A percentile compares a stretch with the other conserved stretches of the same genome.
These are phyloP conservation scores for Taxawa tesnikishii DNA, from an alignment of 2,329 filamentous ascomycete species.

Conservation along the genomic window DNA sequence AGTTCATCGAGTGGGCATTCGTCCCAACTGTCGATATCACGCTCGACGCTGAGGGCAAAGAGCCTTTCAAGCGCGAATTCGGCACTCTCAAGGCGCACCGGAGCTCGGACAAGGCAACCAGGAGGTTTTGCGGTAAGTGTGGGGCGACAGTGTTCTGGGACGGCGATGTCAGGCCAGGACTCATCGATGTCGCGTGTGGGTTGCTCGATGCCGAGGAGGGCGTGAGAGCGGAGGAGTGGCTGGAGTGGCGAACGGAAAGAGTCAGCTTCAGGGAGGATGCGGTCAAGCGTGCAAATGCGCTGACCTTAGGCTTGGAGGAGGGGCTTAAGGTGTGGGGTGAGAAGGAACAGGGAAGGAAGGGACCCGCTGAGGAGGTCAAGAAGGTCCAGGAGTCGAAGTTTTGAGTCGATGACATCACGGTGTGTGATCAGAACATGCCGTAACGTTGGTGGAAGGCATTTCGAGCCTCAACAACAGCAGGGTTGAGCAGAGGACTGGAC, in stretches of 20 bases:
- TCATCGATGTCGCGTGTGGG: constrained; percentile 54
- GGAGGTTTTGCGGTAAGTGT: constrained; percentile 51
- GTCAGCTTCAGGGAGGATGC: constrained; percentile 50
- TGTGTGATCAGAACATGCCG: no score
- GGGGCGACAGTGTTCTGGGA: constrained; percentile 56
- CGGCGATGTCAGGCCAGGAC: constrained; percentile 35
- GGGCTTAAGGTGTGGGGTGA: constrained; percentile 12
- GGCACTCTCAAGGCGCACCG: constrained; percentile 40
- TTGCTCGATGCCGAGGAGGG: constrained; percentile 38
- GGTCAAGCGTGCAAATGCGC: constrained; percentile 10
- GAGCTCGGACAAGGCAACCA: constrained; percentile 40
- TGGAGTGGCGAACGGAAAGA: constrained; percentile 48
- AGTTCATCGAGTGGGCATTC: constrained; percentile 56
- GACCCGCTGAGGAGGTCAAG: no score
- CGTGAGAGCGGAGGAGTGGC: constrained; percentile 43
- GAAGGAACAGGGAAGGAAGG: background rate
- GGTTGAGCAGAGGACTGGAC: no score
- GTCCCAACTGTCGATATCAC: constrained; percentile 47
- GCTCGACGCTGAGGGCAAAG: constrained; percentile 21
- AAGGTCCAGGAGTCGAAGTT: no score
- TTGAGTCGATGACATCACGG: no score
- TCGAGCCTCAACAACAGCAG: no score
- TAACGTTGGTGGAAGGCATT: no score
- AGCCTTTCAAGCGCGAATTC: constrained; percentile 18
- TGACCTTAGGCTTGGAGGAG: constrained; percentile 12